A percentile compares a stretch with the other conserved stretches of the same genome.
These are phyloP conservation scores for Trypanosoma avium DNA, from an alignment of 208 protist genomes.

Conservation along the genomic window DNA sequence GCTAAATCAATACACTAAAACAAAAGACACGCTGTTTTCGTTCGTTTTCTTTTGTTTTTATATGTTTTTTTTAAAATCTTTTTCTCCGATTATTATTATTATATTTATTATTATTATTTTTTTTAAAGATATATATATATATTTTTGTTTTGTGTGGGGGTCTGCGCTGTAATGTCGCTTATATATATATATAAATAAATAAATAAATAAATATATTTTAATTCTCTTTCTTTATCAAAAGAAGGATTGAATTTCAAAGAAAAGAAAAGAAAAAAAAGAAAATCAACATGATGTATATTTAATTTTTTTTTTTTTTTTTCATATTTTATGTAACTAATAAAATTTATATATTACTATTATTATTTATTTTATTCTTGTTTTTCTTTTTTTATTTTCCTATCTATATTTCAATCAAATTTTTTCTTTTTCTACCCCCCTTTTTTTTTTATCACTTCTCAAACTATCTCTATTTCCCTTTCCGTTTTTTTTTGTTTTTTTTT, in stretches of 20 bases:
- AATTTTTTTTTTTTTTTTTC: too few relatives aligned
- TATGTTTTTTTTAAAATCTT: too few relatives aligned
- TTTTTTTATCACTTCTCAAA: conserved; percentile 26
- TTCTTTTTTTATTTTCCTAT: background rate
- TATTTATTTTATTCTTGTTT: background rate
- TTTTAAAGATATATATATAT: background rate
- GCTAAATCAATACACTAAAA: too few relatives aligned
- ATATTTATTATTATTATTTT: background rate
- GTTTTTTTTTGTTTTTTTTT: too few relatives aligned
- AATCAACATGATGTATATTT: background rate
- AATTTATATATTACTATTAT: background rate
- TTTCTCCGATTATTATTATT: too few relatives aligned
- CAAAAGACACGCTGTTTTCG: too few relatives aligned
- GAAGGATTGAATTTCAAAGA: background rate
- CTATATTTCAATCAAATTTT: background rate
- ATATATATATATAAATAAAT: too few relatives aligned
- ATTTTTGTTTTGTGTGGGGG: too few relatives aligned
- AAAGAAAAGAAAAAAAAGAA: background rate
- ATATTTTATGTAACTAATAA: conserved; percentile 12
- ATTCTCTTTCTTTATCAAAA: background rate
- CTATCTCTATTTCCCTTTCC: too few relatives aligned
- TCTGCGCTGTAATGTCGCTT: too few relatives aligned
- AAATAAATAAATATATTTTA: too few relatives aligned
- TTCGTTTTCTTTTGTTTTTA: too few relatives aligned
- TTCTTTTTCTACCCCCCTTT: background rate